A percentile compares a stretch with the other conserved stretches of the same genome.
phyloP scores from a whole-genome alignment of 768 basidiomycete species.

The Podaxis sp. region DNA sequence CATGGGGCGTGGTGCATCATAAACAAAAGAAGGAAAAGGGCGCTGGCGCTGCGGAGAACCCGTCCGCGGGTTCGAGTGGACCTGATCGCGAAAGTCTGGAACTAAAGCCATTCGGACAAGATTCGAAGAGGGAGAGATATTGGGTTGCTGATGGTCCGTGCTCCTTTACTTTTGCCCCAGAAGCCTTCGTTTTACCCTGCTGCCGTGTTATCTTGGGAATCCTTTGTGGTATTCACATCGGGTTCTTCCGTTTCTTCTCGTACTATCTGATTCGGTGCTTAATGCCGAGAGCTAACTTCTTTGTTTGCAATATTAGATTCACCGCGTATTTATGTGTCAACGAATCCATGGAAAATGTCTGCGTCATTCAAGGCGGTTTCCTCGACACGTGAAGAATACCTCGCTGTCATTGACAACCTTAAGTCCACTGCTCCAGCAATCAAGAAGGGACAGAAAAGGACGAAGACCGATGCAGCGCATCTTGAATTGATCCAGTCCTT shows the following conservation, averaged over 20 bases:
- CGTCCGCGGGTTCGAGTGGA: constrained; percentile 38
- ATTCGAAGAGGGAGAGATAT: constrained; percentile 69
- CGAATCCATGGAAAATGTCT: constrained; percentile 87
- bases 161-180: constrained; percentile 30
- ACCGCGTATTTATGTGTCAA: constrained; percentile 77
- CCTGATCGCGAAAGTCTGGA: constrained; percentile 63
- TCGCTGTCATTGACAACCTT: constrained; percentile 56
- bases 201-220: constrained; percentile 24
- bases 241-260: constrained; percentile 7
- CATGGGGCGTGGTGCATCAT: constrained; percentile 81
- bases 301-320: constrained; percentile 53
- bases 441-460: constrained; percentile 42
- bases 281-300: constrained; percentile 23
- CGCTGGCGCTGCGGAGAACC: constrained; percentile 46
- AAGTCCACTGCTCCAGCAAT: constrained; percentile 46
- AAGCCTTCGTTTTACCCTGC: constrained; percentile 76
- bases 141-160: constrained; percentile 90
- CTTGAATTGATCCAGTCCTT: constrained; percentile 54
- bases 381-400: constrained; percentile 71
- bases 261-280: constrained; percentile 10
- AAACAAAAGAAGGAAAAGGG: constrained; percentile 81
- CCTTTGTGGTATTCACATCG: neutral
- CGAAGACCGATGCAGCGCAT: constrained; percentile 60
- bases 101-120: constrained; percentile 73
- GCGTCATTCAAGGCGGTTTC: constrained; percentile 71